Base-by-base conservation (phyloP, 371 early-diverging fungal genomes). In the Dinochytrium kinnereticum region DNA sequence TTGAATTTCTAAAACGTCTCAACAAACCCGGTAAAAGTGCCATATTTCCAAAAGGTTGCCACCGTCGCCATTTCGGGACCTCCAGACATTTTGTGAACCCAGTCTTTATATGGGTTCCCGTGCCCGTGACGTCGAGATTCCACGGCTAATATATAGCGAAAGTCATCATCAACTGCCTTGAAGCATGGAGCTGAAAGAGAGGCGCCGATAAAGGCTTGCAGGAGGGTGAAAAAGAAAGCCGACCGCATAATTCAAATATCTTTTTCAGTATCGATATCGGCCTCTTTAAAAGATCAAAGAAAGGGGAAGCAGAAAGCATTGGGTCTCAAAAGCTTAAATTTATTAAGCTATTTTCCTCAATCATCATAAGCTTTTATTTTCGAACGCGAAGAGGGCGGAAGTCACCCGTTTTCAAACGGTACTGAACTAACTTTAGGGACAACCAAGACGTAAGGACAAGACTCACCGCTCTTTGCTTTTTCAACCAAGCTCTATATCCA, bases 401-500 rank as follows among this genome's bases (percentile, higher is more conserved):
- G 24, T 53, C 55, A 5, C 55, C 55, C n/a, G 5, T 53, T 24
- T 53, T 53, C 55, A 53, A 26, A 5, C 55, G 55, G 55, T 53
- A 53, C 55, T 53, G 26, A 5, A n/a, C 5, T 5, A 53, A 26
- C 24, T 5, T 53, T 53, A 53, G 55, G 26, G 24, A 53, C 5
- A 5, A 5, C 7, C 7, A 53, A 53, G 55, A 53, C 59, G 61
- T 28, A 15, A 70, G 44, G 38, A 59, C n/a, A 34, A 71, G 13
- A 49, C 71, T 5, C 26, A 81, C 78, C 34, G 70, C 67, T 61
- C 95, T 83, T 84, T 96, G 97, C 78, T 93, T 94, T 79, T 92
- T 87, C 68, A 96, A 84, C 97, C 97, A 97, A 49, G 83, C 78
- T 51, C 96, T 90, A 81, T 97, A 97, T 44, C 89, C 95, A 30